These are phyloP conservation scores for Croton setiger DNA, from an alignment of 441 rosid species.

Conservation along the genomic window DNA sequence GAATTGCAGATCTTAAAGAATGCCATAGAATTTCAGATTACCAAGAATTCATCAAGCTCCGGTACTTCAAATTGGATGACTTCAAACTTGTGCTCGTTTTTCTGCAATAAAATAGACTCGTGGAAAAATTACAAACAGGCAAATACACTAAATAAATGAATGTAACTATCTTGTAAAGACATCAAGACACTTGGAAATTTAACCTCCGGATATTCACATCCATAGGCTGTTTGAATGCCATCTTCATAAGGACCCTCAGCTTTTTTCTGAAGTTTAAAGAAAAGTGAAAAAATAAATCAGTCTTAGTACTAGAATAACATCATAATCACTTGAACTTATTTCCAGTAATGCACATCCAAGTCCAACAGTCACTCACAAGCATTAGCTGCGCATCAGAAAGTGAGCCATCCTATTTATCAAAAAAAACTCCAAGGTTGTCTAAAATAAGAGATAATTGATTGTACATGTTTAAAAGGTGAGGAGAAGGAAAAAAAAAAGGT, in stretches of 20 bases:
- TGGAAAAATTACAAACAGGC: neutral
- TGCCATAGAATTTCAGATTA: slow-evolving; percentile 25
- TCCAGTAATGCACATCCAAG: neutral
- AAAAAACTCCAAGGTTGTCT: neutral
- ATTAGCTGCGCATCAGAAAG: neutral
- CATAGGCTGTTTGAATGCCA: slow-evolving; percentile 11
- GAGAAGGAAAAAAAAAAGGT: neutral
- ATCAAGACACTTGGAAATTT: slow-evolving; percentile 18
- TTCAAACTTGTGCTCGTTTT: slow-evolving; percentile 27
- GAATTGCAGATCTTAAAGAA: neutral
- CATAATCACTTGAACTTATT: neutral
- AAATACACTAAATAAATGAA: neutral
- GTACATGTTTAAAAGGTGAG: neutral
- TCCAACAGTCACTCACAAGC: neutral
- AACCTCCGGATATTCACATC: slow-evolving; percentile 29
- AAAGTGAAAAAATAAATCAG: neutral
- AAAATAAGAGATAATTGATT: neutral
- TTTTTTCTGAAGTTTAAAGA: slow-evolving; percentile 27
- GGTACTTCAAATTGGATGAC: slow-evolving; percentile 60
- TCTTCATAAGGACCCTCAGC: slow-evolving; percentile 18
- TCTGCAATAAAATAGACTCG: slow-evolving; percentile 35
- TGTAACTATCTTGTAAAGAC: slow-evolving; percentile 2
- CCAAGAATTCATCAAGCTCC: slow-evolving; percentile 52
- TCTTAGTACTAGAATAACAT: neutral
- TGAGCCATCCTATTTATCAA: neutral